Conservation (phyloP, 2,329 filamentous ascomycete species). For the Elsinoe fawcettii region DNA sequence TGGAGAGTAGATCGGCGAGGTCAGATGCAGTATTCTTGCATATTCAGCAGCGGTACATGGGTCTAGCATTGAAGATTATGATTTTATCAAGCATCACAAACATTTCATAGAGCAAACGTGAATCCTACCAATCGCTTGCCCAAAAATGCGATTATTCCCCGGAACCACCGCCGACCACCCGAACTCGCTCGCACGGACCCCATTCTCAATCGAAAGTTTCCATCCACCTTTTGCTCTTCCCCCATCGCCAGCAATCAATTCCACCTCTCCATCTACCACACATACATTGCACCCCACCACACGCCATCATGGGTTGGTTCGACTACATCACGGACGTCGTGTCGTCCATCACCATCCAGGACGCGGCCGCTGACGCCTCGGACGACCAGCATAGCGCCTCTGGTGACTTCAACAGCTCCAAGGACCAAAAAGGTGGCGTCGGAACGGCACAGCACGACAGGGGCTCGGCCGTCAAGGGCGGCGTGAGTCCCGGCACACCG, state of each 20-base stretch:
- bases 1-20: slow-evolving; percentile 39
- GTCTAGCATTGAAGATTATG: background rate
- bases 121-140: background rate
- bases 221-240: slow-evolving; percentile 15
- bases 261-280: background rate
- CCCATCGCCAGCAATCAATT: slow-evolving; percentile 2
- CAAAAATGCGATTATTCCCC: slow-evolving; percentile 12
- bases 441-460: slow-evolving; percentile 26
- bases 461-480: slow-evolving; percentile 30
- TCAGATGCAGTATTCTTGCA: background rate
- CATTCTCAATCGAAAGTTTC: slow-evolving; percentile 15
- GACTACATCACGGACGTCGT: slow-evolving; percentile 58
- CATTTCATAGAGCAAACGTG: background rate
- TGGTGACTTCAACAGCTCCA: slow-evolving; percentile 35
- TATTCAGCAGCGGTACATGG: background rate
- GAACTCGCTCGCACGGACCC: slow-evolving; percentile 12
- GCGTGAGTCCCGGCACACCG: slow-evolving; percentile 32
- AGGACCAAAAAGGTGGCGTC: slow-evolving; percentile 23
- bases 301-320: slow-evolving; percentile 51
- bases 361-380: slow-evolving; percentile 54
- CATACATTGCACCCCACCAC: slow-evolving; percentile 17
- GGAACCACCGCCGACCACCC: background rate
- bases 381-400: slow-evolving; percentile 42
- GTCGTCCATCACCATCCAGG: slow-evolving; percentile 56
- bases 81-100: background rate